Conservation (phyloP, 768 basidiomycete species). For the Naganishia kalamii region DNA sequence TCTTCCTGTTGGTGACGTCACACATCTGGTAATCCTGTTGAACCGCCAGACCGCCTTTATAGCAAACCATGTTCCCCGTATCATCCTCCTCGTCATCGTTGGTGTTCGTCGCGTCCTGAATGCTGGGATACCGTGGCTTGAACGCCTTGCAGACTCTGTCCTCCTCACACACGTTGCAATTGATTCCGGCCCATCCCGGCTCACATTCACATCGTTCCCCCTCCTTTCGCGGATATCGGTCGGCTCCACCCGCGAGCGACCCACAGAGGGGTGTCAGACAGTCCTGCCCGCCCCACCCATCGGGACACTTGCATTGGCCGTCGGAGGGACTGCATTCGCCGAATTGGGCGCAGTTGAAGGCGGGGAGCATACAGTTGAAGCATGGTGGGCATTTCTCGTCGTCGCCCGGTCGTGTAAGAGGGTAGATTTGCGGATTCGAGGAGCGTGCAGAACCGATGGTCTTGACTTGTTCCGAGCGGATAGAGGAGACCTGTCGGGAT, state of each 20-base stretch:
- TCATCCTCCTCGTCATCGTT: conserved; percentile 47
- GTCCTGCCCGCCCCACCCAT: conserved; percentile 96
- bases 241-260: conserved; percentile 82
- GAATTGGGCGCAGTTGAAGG: conserved; percentile 76
- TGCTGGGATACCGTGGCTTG: conserved; percentile 48
- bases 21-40: conserved; percentile 96
- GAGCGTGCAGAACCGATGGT: conserved; percentile 1
- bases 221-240: conserved; percentile 70
- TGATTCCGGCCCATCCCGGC: conserved; percentile 91
- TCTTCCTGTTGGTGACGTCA: conserved; percentile 93
- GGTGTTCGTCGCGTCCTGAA: conserved; percentile 13
- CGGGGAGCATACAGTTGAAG: conserved; percentile 92
- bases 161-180: conserved; percentile 92
- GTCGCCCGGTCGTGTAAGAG: conserved; percentile 7
- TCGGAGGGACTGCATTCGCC: conserved; percentile 84
- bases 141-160: conserved; percentile 75
- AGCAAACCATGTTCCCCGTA: conserved; percentile 76
- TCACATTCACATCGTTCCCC: conserved; percentile 77
- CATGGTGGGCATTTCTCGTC: conserved; percentile 54
- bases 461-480: neutral
- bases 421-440: neutral
- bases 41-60: conserved; percentile 87
- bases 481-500: neutral
- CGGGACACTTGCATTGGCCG: conserved; percentile 92
- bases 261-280: conserved; percentile 91